Evolutionary conservation across 2,329 filamentous ascomycete species (phyloP), one percentile per base, ranked within the genome.

Genomic region (Bipolaris cookei): DNA sequence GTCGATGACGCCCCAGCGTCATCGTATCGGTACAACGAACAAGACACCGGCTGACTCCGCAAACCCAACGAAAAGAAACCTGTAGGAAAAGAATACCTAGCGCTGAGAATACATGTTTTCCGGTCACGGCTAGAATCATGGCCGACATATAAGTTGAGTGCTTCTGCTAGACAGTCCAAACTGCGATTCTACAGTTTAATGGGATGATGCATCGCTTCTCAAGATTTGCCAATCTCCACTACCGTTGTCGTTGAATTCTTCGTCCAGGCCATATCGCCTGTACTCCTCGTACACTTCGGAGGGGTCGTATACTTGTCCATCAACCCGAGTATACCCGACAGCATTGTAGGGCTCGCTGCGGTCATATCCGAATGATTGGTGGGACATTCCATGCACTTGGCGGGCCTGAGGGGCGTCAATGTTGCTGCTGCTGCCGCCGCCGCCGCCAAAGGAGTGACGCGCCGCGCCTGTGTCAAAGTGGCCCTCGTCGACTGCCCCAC

Each of bases 301-400:
- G n/a, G 7, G 0, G 13, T 56, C 57, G 30, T 34, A 56, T 0
- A 53, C 49, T 23, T 6, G 20, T 13, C 54, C 41, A 4, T 59
- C 49, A 0, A 30, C 16, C n/a, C 53, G 39, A 6, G 50, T 4
- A 14, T 34, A 37, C 3, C 48, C 44, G 1, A 59, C 21, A 1
- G 39, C 52, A 16, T 63, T 10, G 13, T 54, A 63, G 1, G 61
- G 53, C 4, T 7, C 37, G 7, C 18, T 4, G 14, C 25, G 42
- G 7, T 44, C 38, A 16, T 18, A 8, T n/a, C 25, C 45, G 20
- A 32, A 21, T 14, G 48, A 2, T 5, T 16, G 38, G 1, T 20
- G 13, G 6, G 34, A 42, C 34, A 34, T 44, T 8, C 16, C 23
- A 30, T 32, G 23, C 20, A 20, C 13, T 2, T 42, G 35, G 3